These are phyloP conservation scores for Geosmithia flava DNA, from an alignment of 2,329 filamentous ascomycete genomes.

Conservation along the genomic window DNA sequence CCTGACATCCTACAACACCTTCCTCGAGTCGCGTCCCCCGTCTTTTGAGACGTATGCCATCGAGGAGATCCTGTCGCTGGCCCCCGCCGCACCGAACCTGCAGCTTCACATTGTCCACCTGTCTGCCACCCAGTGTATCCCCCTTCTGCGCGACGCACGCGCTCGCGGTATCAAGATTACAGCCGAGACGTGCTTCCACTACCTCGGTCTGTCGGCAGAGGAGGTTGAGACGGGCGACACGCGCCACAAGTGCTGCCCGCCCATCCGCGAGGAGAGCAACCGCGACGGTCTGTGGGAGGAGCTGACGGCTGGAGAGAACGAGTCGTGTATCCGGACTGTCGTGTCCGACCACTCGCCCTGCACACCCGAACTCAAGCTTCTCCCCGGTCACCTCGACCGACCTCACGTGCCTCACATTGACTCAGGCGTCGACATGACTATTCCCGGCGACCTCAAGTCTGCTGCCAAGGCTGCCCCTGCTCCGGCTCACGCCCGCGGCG, in stretches of 20 bases:
- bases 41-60: conserved; percentile 87
- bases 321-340: conserved; percentile 80
- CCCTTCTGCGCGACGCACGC: conserved; percentile 63
- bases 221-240: conserved; percentile 76
- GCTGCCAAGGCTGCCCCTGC: conserved; percentile 10
- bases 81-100: conserved; percentile 66
- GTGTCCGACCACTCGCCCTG: conserved; percentile 96
- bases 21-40: conserved; percentile 80
- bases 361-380: conserved; percentile 84
- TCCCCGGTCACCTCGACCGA: conserved; percentile 51
- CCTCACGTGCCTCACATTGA: conserved; percentile 33
- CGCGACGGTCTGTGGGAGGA: conserved; percentile 83
- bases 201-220: conserved; percentile 75
- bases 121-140: conserved; percentile 79
- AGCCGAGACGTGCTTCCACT: conserved; percentile 93
- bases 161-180: conserved; percentile 70
- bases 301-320: conserved; percentile 47
- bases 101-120: conserved; percentile 90
- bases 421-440: conserved; percentile 37
- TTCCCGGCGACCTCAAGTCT: conserved; percentile 13
- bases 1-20: conserved; percentile 72
- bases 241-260: conserved; percentile 88
- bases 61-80: conserved; percentile 71
- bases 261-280: conserved; percentile 71
- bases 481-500: conserved; percentile 38